Conservation (phyloP, 371 early-diverging fungal genomes). For the Mortierella sp. region DNA sequence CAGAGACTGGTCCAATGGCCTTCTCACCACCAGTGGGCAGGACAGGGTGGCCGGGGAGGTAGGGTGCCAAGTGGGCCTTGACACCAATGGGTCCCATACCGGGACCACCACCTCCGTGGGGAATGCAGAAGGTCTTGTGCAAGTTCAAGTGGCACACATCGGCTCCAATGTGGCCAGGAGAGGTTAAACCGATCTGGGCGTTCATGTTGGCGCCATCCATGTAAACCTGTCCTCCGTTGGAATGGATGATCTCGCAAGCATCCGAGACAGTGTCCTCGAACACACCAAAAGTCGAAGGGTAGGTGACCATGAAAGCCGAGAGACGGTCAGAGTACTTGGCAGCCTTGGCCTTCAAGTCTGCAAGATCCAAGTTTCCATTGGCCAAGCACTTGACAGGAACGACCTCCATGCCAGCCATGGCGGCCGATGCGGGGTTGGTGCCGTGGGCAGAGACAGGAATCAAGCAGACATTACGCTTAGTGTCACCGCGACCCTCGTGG, state of each 20-base stretch:
- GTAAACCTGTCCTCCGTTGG: constrained; percentile 96
- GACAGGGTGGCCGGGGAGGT: constrained; percentile 93
- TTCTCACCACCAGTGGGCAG: constrained; percentile 76
- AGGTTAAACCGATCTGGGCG: constrained; percentile 96
- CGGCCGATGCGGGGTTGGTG: constrained; percentile 98
- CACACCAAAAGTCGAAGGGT: constrained; percentile 97
- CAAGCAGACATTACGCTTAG: constrained; percentile 90
- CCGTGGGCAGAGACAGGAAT: constrained; percentile 99
- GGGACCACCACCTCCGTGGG: constrained; percentile 99
- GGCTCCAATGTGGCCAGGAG: constrained; percentile 96
- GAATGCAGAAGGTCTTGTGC: constrained; percentile 99
- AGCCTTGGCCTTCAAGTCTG: constrained; percentile 89
- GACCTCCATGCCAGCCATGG: constrained; percentile 96
- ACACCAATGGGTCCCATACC: constrained; percentile 98
- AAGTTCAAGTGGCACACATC: constrained; percentile 98
- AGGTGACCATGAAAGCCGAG: constrained; percentile 97
- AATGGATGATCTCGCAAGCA: constrained; percentile 90
- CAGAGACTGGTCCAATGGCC: constrained; percentile 92
- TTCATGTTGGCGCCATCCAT: constrained; percentile 99
- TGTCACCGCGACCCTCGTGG: constrained; percentile 84
- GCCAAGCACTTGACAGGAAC: constrained; percentile 92
- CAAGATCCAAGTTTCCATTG: constrained; percentile 92
- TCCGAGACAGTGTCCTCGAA: constrained; percentile 92
- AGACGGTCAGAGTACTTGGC: constrained; percentile 83
- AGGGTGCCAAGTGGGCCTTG: constrained; percentile 88